Evolutionary conservation across 768 basidiomycete genomes (phyloP).

Genomic region (Filobasidium floriforme): DNA sequence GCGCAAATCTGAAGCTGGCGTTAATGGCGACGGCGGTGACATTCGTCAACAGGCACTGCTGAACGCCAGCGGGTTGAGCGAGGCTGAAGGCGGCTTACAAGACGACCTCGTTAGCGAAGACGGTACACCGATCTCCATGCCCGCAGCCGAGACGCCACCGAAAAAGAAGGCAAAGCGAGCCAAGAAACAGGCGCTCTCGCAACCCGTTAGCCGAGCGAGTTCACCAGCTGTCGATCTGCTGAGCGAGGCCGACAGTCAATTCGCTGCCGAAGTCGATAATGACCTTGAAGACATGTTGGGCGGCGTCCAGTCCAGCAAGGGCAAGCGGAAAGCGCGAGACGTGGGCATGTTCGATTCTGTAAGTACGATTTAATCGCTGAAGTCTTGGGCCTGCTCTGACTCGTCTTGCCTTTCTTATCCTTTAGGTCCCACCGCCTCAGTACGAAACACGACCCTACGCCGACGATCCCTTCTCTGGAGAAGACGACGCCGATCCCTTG

Average conservation of each 20-base stretch:
- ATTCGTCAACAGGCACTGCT: slow-evolving; percentile 22
- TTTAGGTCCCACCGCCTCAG: slow-evolving; percentile 1
- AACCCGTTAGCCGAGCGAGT: slow-evolving; percentile 1
- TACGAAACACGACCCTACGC: slow-evolving; percentile 14
- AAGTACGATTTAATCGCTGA: neutral
- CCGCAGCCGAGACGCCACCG: neutral
- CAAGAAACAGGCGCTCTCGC: neutral
- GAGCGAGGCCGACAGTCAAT: neutral
- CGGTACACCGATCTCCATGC: neutral
- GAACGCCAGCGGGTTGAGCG: slow-evolving; percentile 14
- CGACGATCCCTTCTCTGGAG: neutral
- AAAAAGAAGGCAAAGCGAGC: neutral
- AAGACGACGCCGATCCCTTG: neutral
- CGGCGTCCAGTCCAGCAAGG: neutral
- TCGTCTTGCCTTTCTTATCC: neutral
- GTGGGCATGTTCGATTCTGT: neutral
- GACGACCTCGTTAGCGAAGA: slow-evolving; percentile 15
- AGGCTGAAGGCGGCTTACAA: neutral
- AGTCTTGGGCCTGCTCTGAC: neutral
- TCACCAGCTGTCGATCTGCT: neutral
- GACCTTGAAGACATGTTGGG: slow-evolving; percentile 12
- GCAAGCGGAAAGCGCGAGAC: neutral
- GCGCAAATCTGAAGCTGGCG: neutral
- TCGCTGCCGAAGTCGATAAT: neutral
- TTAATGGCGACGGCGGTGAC: slow-evolving; percentile 20